These are phyloP conservation scores for Lyophyllum decastes DNA, from an alignment of 768 basidiomycete genomes.

Conservation along the genomic window DNA sequence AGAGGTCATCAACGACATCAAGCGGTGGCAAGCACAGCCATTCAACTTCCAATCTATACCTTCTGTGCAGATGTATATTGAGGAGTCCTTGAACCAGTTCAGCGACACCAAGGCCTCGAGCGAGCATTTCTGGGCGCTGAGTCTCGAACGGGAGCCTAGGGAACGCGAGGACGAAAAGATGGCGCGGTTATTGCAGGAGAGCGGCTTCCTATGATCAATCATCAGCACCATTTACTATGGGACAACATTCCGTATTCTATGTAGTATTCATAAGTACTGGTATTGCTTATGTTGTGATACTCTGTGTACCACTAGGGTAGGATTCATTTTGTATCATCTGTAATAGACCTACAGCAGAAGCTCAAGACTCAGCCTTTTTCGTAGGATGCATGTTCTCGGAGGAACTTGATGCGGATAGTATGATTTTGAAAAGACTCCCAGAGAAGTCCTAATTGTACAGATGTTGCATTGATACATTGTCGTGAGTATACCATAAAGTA, in stretches of 20 bases:
- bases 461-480: background rate
- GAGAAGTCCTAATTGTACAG: background rate
- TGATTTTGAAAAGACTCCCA: too few species aligned
- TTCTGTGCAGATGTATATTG: constrained; percentile 71
- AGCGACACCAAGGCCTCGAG: constrained; percentile 67
- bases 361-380: background rate
- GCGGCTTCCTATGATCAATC: constrained; percentile 71
- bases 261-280: constrained; percentile 20
- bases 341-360: background rate
- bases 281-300: constrained; percentile 19
- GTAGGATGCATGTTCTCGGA: background rate
- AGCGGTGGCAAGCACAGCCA: constrained; percentile 90
- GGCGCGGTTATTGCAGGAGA: constrained; percentile 86
- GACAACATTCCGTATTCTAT: constrained; percentile 7
- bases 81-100: constrained; percentile 74
- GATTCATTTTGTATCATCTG: constrained; percentile 6
- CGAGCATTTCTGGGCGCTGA: constrained; percentile 83
- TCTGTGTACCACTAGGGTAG: constrained; percentile 14
- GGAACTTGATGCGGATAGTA: too few species aligned
- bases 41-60: constrained; percentile 82
- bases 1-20: constrained; percentile 96
- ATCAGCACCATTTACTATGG: background rate
- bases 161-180: constrained; percentile 98
- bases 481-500: background rate
- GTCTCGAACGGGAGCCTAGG: constrained; percentile 86